These are phyloP conservation scores for Cytospora piceae DNA, from an alignment of 2,329 filamentous ascomycete species.

Conservation along the genomic window DNA sequence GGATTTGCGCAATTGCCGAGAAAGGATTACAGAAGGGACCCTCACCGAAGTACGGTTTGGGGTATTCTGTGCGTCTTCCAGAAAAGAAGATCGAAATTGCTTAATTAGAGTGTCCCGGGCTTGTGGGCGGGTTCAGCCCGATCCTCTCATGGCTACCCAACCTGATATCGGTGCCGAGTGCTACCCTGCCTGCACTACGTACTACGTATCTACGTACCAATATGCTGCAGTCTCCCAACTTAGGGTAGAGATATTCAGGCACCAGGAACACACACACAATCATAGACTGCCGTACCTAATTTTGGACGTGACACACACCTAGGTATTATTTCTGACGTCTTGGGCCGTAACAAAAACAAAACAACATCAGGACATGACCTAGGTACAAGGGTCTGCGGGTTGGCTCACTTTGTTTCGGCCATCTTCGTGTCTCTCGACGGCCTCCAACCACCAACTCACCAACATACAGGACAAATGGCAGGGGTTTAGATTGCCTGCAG, in stretches of 20 bases:
- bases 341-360: neutral
- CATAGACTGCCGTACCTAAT: conserved; percentile 10
- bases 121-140: neutral
- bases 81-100: neutral
- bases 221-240: conserved; percentile 1
- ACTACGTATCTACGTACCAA: neutral
- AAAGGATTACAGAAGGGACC: neutral
- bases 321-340: too few relatives aligned
- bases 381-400: conserved; percentile 4
- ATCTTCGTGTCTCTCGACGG: conserved; percentile 11
- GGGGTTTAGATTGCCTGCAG: conserved; percentile 23
- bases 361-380: neutral
- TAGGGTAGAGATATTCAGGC: conserved; percentile 19
- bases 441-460: conserved; percentile 14
- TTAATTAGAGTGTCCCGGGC: neutral
- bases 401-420: conserved; percentile 4
- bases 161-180: neutral
- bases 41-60: too few relatives aligned
- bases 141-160: neutral
- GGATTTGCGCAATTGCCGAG: neutral
- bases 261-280: neutral
- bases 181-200: neutral
- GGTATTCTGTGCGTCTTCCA: neutral
- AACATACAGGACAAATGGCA: neutral
- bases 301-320: too few relatives aligned